Evolutionary conservation across 305 asterid genomes (phyloP).

Genomic region (Stenogyne calaminthoides): DNA sequence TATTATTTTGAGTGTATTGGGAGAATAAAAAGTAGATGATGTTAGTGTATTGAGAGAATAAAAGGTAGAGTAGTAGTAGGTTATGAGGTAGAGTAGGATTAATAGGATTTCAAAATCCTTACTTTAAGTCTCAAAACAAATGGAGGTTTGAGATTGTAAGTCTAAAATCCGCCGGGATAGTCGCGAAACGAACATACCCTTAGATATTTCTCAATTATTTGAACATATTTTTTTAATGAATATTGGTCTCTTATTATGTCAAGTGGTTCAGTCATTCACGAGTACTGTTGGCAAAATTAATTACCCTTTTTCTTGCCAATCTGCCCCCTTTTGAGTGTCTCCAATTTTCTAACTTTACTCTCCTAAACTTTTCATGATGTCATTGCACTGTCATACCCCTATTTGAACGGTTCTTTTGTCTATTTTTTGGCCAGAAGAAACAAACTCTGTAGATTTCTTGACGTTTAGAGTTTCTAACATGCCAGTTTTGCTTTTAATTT

Average conservation of each 20-base stretch:
- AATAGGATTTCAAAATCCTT: no score
- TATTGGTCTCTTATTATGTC: not conserved
- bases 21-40: no score
- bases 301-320: not conserved
- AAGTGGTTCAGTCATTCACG: not conserved
- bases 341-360: not conserved
- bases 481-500: not conserved
- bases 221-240: not conserved
- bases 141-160: no score
- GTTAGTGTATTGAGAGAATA: no score
- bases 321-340: not conserved
- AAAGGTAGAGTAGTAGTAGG: no score
- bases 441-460: not conserved
- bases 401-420: not conserved
- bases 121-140: no score
- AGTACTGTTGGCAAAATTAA: not conserved
- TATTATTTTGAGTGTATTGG: no score
- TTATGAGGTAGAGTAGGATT: no score
- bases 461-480: not conserved
- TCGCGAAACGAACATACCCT: no score
- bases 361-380: not conserved
- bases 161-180: no score
- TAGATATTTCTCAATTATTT: not conserved
- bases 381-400: no score
- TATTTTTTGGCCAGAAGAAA: not conserved